Evolutionary conservation across 2,329 filamentous ascomycete species (phyloP).

Genomic region (Zasmidium angulare): DNA sequence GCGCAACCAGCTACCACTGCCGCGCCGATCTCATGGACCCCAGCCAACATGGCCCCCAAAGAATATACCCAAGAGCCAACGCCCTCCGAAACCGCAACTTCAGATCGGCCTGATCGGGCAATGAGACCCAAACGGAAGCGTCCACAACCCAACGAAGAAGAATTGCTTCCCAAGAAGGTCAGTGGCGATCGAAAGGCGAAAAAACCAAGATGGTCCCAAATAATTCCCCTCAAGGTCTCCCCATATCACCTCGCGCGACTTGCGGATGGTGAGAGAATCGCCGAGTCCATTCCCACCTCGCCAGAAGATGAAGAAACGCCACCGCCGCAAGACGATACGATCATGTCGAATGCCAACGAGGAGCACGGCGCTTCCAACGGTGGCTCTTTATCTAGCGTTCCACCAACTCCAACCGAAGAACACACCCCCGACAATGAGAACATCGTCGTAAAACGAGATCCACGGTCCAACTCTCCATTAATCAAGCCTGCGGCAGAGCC

Average conservation of each 20-base stretch:
- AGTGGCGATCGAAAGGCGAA: neutral
- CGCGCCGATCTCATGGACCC: neutral
- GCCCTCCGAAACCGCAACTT: neutral
- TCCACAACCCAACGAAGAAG: neutral
- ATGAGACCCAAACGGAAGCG: neutral
- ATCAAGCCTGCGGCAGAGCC: neutral
- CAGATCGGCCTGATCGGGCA: neutral
- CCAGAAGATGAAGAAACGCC: neutral
- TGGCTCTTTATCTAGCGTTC: neutral
- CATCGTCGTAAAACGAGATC: neutral
- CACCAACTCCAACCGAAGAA: neutral
- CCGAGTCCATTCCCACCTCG: neutral
- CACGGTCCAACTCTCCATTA: neutral
- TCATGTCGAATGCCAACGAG: neutral
- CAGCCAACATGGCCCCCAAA: neutral
- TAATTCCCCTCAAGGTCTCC: neutral
- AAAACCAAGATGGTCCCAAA: neutral
- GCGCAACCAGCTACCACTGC: neutral
- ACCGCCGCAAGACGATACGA: neutral
- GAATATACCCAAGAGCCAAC: constrained; percentile 1
- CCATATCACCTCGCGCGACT: neutral
- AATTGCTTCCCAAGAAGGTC: neutral
- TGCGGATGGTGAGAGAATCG: neutral
- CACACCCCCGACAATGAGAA: neutral
- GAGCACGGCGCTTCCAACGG: neutral